Evolutionary conservation across 139 green algal genomes (phyloP).

Genomic region (Desmodesmus armatus): DNA sequence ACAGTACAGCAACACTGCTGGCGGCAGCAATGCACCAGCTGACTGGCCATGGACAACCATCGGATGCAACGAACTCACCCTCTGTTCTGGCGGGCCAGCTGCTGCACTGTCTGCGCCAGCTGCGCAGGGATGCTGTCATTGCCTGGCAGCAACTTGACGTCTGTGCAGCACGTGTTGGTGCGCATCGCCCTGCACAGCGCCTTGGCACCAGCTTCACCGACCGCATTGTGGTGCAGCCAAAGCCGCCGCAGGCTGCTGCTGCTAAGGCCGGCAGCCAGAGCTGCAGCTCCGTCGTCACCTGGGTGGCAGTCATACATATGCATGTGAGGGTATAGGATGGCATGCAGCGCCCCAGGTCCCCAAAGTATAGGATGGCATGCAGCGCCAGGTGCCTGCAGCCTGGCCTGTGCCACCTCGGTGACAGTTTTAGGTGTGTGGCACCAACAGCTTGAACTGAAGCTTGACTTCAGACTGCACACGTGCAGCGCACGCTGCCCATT

Average conservation of each 20-base stretch:
- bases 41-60: neutral
- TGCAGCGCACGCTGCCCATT: too few species aligned
- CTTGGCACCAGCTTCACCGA: neutral
- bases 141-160: conserved; percentile 27
- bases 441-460: too few species aligned
- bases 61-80: neutral
- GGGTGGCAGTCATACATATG: too few species aligned
- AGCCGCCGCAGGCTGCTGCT: neutral
- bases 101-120: conserved; percentile 6
- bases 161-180: conserved; percentile 16
- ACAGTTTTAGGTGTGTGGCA: too few species aligned
- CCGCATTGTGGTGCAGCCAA: conserved; percentile 34
- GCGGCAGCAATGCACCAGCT: neutral
- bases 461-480: too few species aligned
- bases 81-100: conserved; percentile 17
- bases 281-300: conserved; percentile 21
- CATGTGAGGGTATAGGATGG: too few species aligned
- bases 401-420: too few species aligned
- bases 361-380: too few species aligned
- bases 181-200: conserved; percentile 20
- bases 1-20: too few species aligned
- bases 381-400: too few species aligned
- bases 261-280: conserved; percentile 1
- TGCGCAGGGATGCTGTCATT: neutral
- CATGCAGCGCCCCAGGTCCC: too few species aligned